phyloP scores from a whole-genome alignment of 2,329 filamentous ascomycete genomes.

The Epichloe scottii region DNA sequence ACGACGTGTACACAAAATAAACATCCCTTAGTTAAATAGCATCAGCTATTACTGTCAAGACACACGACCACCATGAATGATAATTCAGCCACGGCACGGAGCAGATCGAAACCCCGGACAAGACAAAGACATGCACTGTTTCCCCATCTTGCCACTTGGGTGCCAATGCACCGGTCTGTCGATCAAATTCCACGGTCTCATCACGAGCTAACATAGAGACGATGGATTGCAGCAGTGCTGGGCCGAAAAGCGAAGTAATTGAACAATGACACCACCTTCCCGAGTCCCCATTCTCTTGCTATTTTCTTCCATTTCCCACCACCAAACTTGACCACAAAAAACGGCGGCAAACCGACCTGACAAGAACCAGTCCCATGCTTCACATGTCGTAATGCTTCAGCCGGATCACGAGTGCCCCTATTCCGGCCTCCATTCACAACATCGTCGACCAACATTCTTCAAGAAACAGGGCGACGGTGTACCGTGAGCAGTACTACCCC shows the following conservation, averaged over 20 bases:
- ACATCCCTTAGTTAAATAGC: background rate
- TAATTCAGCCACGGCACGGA: background rate
- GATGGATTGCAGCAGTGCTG: background rate
- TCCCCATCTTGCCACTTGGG: background rate
- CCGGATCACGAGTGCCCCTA: no score
- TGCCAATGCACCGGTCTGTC: background rate
- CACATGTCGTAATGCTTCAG: no score
- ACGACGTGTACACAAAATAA: no score
- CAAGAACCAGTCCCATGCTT: background rate
- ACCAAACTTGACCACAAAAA: background rate
- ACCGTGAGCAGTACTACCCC: no score
- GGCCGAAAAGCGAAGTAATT: background rate
- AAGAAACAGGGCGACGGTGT: no score
- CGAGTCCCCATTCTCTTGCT: background rate
- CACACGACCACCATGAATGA: background rate
- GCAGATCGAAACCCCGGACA: background rate
- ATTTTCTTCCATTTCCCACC: background rate
- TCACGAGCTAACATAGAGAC: background rate
- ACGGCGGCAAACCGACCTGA: no score
- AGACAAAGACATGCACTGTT: background rate
- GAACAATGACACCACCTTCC: background rate
- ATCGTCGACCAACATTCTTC: no score
- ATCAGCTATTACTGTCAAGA: background rate
- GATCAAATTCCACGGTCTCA: background rate
- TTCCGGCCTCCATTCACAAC: no score